Evolutionary conservation across 129 eudicot genomes (phyloP).

Genomic region (Glebionis coronaria): DNA sequence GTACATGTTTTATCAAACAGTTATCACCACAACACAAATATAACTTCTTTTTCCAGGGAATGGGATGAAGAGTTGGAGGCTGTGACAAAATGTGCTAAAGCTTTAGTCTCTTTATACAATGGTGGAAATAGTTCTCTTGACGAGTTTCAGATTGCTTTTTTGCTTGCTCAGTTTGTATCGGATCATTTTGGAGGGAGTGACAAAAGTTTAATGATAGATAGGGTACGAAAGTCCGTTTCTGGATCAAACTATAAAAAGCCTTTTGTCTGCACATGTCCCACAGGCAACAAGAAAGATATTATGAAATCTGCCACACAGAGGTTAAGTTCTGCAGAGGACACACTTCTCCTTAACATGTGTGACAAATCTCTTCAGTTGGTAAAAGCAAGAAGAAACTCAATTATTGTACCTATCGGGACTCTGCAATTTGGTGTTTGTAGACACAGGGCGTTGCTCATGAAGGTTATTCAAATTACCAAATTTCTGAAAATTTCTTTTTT

Average conservation of each 20-base stretch:
- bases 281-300: slow-evolving; percentile 50
- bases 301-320: slow-evolving; percentile 30
- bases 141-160: slow-evolving; percentile 63
- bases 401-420: slow-evolving; percentile 78
- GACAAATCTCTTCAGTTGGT: slow-evolving; percentile 67
- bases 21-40: background rate
- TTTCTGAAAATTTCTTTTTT: too few relatives aligned
- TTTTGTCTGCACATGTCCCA: slow-evolving; percentile 84
- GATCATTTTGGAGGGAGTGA: slow-evolving; percentile 98
- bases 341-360: slow-evolving; percentile 53
- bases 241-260: slow-evolving; percentile 80
- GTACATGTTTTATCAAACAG: background rate
- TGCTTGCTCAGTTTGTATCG: slow-evolving; percentile 94
- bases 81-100: slow-evolving; percentile 60
- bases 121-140: slow-evolving; percentile 33
- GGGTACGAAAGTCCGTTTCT: slow-evolving; percentile 66
- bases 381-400: slow-evolving; percentile 64
- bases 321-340: slow-evolving; percentile 49
- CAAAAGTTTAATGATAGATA: slow-evolving; percentile 52
- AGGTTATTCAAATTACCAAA: slow-evolving; percentile 36
- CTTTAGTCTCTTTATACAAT: slow-evolving; percentile 32
- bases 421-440: slow-evolving; percentile 92
- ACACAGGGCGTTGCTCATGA: slow-evolving; percentile 90
- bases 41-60: slow-evolving; percentile 38
- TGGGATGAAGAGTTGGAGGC: slow-evolving; percentile 85